phyloP scores from a whole-genome alignment of 768 basidiomycete genomes.

The Boletus rubroflammeus region DNA sequence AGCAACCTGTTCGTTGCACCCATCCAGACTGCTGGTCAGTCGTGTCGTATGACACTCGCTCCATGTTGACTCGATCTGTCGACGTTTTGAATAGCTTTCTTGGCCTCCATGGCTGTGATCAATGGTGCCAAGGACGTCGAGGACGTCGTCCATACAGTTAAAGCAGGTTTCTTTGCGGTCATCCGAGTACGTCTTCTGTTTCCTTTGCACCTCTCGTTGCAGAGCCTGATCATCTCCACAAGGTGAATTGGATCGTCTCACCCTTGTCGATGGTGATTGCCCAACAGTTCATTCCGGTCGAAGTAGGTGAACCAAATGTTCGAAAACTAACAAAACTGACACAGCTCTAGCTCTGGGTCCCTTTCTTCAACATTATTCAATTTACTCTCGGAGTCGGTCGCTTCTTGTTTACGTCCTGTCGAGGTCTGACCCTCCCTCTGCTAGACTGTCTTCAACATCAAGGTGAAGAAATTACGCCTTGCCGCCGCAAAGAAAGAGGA shows the following conservation, averaged over 20 bases:
- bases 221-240: slow-evolving; percentile 2
- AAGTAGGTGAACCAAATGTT: slow-evolving; percentile 41
- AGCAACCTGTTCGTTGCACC: slow-evolving; percentile 77
- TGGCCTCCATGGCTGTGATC: slow-evolving; percentile 80
- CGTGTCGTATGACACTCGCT: neutral
- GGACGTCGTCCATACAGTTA: slow-evolving; percentile 64
- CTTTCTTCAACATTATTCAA: slow-evolving; percentile 78
- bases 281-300: slow-evolving; percentile 74
- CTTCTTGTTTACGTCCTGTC: neutral
- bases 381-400: slow-evolving; percentile 69
- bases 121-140: slow-evolving; percentile 69
- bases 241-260: slow-evolving; percentile 81
- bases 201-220: neutral
- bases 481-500: slow-evolving; percentile 51
- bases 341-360: slow-evolving; percentile 70
- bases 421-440: neutral
- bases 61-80: neutral
- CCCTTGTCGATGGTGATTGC: slow-evolving; percentile 73
- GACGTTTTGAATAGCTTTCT: slow-evolving; percentile 46
- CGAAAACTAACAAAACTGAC: slow-evolving; percentile 2
- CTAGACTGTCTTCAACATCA: slow-evolving; percentile 72
- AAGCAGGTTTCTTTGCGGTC: slow-evolving; percentile 69
- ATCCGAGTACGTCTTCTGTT: slow-evolving; percentile 49
- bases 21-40: slow-evolving; percentile 63
- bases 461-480: slow-evolving; percentile 59